Conservation (phyloP, 176 grass and related monocot species). For the Zea mays region DNA sequence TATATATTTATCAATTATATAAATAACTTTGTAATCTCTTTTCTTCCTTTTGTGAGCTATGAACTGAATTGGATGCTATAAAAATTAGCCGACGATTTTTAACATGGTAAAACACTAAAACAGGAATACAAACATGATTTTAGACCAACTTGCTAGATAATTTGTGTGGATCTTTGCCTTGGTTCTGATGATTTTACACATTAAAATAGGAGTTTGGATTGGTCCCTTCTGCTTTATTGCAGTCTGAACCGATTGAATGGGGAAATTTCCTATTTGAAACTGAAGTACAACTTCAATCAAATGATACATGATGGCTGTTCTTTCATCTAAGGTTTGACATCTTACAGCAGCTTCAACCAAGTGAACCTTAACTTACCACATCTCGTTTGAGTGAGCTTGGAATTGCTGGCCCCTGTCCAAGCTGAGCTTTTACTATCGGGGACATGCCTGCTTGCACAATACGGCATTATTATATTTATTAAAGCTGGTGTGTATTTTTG, state of each 20-base stretch:
- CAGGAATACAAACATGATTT: not conserved
- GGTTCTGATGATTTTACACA: slow-evolving; percentile 11
- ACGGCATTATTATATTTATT: slow-evolving; percentile 40
- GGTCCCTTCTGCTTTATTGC: slow-evolving; percentile 31
- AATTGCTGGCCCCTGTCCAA: slow-evolving; percentile 50
- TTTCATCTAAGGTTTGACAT: too few species aligned
- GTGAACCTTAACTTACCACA: slow-evolving; percentile 45
- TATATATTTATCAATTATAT: not conserved
- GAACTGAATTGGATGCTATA: slow-evolving; percentile 10
- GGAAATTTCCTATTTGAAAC: slow-evolving; percentile 31
- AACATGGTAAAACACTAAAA: not conserved
- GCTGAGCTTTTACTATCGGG: slow-evolving; percentile 49
- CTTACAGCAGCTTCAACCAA: not conserved
- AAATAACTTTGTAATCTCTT: slow-evolving; percentile 20
- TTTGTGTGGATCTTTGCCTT: slow-evolving; percentile 7
- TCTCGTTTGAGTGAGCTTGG: slow-evolving; percentile 44
- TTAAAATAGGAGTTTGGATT: slow-evolving; percentile 27
- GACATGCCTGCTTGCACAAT: slow-evolving; percentile 54
- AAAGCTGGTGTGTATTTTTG: slow-evolving; percentile 30
- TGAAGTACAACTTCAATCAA: slow-evolving; percentile 50
- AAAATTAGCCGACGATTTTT: slow-evolving; percentile 7
- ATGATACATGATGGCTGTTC: slow-evolving; percentile 45
- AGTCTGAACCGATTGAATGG: slow-evolving; percentile 23
- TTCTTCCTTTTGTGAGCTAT: not conserved
- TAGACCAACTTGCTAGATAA: slow-evolving; percentile 6